Evolutionary conservation across 345 rosid genomes (phyloP).

Genomic region (Eucalyptus marginata): DNA sequence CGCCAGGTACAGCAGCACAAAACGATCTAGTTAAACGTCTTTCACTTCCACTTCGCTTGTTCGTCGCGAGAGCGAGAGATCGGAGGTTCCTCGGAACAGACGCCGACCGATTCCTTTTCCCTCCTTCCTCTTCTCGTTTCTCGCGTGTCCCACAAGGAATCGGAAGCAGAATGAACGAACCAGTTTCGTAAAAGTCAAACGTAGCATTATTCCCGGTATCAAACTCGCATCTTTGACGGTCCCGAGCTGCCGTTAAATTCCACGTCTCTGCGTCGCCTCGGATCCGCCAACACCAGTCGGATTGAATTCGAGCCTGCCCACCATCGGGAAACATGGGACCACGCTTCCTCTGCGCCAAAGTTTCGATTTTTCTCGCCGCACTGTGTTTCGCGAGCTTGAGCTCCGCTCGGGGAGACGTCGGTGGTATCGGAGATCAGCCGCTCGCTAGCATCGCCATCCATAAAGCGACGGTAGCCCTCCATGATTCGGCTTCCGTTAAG

Average conservation of each 20-base stretch:
- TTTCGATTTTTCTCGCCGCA: background rate
- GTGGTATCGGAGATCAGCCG: slow-evolving; percentile 47
- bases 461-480: slow-evolving; percentile 23
- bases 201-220: background rate
- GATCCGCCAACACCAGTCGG: background rate
- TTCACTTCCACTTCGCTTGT: background rate
- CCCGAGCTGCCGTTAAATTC: background rate
- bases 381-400: slow-evolving; percentile 1
- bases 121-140: background rate
- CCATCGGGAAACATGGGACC: background rate
- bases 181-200: background rate
- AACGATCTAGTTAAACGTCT: background rate
- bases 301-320: background rate
- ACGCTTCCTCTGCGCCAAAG: background rate
- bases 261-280: background rate
- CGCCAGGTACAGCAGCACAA: background rate
- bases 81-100: background rate
- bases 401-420: slow-evolving; percentile 4
- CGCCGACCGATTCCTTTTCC: background rate
- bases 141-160: background rate
- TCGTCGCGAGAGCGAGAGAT: background rate
- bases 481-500: slow-evolving; percentile 18
- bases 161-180: background rate
- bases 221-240: background rate
- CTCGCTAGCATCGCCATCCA: slow-evolving; percentile 51